phyloP scores from a whole-genome alignment of 306 rosid genomes.

The Dryas alaskensis region DNA sequence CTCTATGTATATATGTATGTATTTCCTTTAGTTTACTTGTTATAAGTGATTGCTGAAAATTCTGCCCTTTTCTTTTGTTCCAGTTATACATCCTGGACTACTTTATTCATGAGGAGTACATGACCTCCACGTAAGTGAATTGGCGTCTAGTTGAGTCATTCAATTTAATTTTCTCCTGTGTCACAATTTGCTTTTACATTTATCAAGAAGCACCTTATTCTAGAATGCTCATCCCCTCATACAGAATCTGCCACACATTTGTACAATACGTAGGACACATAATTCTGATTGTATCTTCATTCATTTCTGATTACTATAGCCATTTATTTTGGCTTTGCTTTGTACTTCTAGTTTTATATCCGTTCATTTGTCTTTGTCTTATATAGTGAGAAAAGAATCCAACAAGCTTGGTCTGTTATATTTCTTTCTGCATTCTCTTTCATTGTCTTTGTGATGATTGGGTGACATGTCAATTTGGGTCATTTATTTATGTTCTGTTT shows the following conservation, averaged over 20 bases:
- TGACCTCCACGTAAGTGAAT: slow-evolving; percentile 94
- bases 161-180: slow-evolving; percentile 6
- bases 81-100: slow-evolving; percentile 91
- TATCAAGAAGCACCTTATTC: not conserved
- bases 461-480: not conserved
- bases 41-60: slow-evolving; percentile 10
- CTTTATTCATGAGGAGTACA: slow-evolving; percentile 87
- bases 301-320: not conserved
- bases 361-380: not conserved
- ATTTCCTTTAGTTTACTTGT: slow-evolving; percentile 4
- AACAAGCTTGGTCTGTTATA: not conserved
- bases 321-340: not conserved
- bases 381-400: not conserved
- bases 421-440: not conserved
- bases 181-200: not conserved
- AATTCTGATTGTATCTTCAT: not conserved
- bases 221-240: not conserved
- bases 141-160: not conserved
- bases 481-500: not conserved
- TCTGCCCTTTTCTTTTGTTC: slow-evolving; percentile 21
- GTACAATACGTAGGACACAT: not conserved
- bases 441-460: not conserved
- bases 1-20: not conserved
- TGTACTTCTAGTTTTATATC: not conserved
- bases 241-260: not conserved